Conservation (phyloP, 768 basidiomycete species). For the Auriculariales sp. region DNA sequence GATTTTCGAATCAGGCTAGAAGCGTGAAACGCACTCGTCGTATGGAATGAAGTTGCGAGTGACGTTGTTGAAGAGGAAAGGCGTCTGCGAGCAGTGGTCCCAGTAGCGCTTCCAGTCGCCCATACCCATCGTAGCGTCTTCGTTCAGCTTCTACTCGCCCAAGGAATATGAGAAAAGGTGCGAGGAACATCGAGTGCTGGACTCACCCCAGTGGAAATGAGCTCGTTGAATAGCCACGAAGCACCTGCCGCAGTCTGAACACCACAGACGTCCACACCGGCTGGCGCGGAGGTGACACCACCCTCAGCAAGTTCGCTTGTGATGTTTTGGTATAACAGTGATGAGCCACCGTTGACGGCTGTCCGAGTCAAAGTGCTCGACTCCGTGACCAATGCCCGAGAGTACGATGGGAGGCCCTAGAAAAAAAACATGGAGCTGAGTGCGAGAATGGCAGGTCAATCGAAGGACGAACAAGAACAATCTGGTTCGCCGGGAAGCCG, state of each 20-base stretch:
- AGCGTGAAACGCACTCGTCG: background rate
- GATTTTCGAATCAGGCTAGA: no score
- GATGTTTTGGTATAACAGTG: background rate
- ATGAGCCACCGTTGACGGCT: background rate
- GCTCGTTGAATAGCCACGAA: background rate
- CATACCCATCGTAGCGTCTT: background rate
- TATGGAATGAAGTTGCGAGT: background rate
- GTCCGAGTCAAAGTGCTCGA: background rate
- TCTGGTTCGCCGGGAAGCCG: background rate
- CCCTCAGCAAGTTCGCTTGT: background rate
- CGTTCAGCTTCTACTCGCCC: background rate
- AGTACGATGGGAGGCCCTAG: background rate
- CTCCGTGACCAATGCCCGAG: background rate
- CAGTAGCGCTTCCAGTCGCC: background rate
- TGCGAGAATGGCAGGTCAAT: no score
- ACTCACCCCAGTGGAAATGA: background rate
- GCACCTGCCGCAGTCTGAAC: background rate
- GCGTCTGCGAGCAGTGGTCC: background rate
- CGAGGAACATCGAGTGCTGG: background rate
- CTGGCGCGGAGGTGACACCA: background rate
- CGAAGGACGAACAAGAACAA: background rate
- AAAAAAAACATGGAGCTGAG: no score
- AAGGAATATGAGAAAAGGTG: no score
- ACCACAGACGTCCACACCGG: background rate
- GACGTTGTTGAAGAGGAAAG: background rate